Percentiles rank a stretch among this genome's conserved stretches.
phyloP scores from a whole-genome alignment of 2,329 filamentous ascomycete species.

The Venturia carpophila region DNA sequence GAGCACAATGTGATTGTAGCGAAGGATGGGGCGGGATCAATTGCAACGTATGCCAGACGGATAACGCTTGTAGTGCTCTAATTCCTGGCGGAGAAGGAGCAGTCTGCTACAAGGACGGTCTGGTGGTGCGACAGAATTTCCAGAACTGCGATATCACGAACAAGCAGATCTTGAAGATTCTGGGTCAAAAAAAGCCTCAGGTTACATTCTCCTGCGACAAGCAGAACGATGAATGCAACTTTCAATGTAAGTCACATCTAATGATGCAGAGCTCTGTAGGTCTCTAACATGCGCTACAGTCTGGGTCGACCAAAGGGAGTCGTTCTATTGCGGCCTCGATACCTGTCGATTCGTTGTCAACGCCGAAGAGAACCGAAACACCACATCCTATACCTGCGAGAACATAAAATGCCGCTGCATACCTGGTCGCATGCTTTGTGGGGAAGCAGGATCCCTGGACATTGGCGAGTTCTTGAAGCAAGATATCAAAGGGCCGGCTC shows the following conservation, averaged over 20 bases:
- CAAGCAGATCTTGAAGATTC: slow-evolving; percentile 78
- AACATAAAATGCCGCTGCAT: slow-evolving; percentile 83
- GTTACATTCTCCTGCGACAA: slow-evolving; percentile 89
- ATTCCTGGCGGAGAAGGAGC: slow-evolving; percentile 77
- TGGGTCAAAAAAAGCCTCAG: slow-evolving; percentile 79
- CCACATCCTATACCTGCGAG: slow-evolving; percentile 76
- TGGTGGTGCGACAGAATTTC: slow-evolving; percentile 88
- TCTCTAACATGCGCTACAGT: slow-evolving; percentile 45
- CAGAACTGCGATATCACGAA: slow-evolving; percentile 99
- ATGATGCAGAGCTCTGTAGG: slow-evolving; percentile 24
- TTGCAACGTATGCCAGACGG: slow-evolving; percentile 82
- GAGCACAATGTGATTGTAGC: slow-evolving; percentile 71
- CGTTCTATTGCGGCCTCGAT: slow-evolving; percentile 88
- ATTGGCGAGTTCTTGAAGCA: slow-evolving; percentile 80
- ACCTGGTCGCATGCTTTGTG: slow-evolving; percentile 86
- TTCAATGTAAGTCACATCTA: slow-evolving; percentile 63
- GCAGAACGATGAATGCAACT: slow-evolving; percentile 72
- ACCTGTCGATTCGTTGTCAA: slow-evolving; percentile 68
- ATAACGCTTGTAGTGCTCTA: slow-evolving; percentile 77
- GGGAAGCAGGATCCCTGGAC: slow-evolving; percentile 83
- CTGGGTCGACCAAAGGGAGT: slow-evolving; percentile 90
- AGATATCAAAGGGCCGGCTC: slow-evolving; percentile 77
- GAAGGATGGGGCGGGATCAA: slow-evolving; percentile 96
- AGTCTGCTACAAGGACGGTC: slow-evolving; percentile 84
- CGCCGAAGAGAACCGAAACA: slow-evolving; percentile 63